Conservation (phyloP, 352 stramenopile species). For the Phytophthora parvispora region DNA sequence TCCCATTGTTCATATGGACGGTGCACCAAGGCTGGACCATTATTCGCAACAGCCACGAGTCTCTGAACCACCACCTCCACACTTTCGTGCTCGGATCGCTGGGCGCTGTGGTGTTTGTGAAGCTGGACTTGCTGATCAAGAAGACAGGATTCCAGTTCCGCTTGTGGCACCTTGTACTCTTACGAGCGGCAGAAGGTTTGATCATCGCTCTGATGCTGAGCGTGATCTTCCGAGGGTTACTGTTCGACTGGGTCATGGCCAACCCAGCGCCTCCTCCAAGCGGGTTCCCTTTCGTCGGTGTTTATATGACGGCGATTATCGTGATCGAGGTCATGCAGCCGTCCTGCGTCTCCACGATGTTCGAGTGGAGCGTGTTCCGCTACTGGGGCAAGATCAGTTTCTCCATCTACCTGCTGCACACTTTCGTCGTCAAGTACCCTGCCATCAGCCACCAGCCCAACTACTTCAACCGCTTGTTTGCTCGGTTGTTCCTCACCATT, state of each 20-base stretch:
- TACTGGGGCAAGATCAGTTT: slow-evolving; percentile 60
- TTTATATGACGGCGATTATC: slow-evolving; percentile 36
- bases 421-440: slow-evolving; percentile 41
- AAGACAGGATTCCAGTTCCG: slow-evolving; percentile 29
- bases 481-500: slow-evolving; percentile 36
- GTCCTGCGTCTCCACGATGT: slow-evolving; percentile 36
- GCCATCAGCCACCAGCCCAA: slow-evolving; percentile 24
- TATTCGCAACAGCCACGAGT: slow-evolving; percentile 36
- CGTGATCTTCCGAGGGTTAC: slow-evolving; percentile 26
- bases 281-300: slow-evolving; percentile 39
- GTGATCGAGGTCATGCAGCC: slow-evolving; percentile 50
- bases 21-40: slow-evolving; percentile 23
- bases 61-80: slow-evolving; percentile 32
- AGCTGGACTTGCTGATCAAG: slow-evolving; percentile 28
- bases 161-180: slow-evolving; percentile 13
- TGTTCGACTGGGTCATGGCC: slow-evolving; percentile 47
- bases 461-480: slow-evolving; percentile 48
- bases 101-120: slow-evolving; percentile 38
- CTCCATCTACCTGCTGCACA: slow-evolving; percentile 57
- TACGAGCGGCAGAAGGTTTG: slow-evolving; percentile 28
- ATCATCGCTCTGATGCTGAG: slow-evolving; percentile 41
- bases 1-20: slow-evolving; percentile 36
- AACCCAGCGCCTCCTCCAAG: slow-evolving; percentile 25
- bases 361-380: slow-evolving; percentile 49
- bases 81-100: slow-evolving; percentile 50